Conservation (phyloP, 805 yeast genomes). For the Metschnikowia santaceciliae region DNA sequence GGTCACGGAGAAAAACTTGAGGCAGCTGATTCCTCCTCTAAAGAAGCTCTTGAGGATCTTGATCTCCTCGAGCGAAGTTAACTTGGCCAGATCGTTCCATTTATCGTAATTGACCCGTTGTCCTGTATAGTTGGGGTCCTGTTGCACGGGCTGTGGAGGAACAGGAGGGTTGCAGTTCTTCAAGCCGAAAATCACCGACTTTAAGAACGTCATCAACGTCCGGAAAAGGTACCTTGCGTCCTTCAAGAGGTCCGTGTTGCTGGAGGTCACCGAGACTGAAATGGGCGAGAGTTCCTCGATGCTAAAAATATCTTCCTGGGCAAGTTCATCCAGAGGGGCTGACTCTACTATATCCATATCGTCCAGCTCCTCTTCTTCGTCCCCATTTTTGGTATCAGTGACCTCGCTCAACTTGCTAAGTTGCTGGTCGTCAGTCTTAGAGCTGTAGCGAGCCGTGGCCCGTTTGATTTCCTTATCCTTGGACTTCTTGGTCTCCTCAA, state of each 20-base stretch:
- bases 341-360: slow-evolving; percentile 16
- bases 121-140: slow-evolving; percentile 43
- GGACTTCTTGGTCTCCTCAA: slow-evolving; percentile 40
- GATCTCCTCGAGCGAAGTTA: slow-evolving; percentile 81
- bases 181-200: slow-evolving; percentile 84
- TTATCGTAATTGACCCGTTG: slow-evolving; percentile 40
- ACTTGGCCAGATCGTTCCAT: slow-evolving; percentile 86
- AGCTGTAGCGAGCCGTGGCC: slow-evolving; percentile 37
- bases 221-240: slow-evolving; percentile 87
- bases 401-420: not conserved
- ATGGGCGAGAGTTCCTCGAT: slow-evolving; percentile 52
- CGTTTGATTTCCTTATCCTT: slow-evolving; percentile 41
- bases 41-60: slow-evolving; percentile 70
- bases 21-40: slow-evolving; percentile 78
- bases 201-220: slow-evolving; percentile 83
- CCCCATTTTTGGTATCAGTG: not conserved
- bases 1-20: slow-evolving; percentile 64
- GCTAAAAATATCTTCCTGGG: slow-evolving; percentile 26
- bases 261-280: slow-evolving; percentile 41
- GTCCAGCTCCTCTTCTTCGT: slow-evolving; percentile 6
- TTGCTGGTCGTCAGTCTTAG: slow-evolving; percentile 14
- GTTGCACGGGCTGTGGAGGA: slow-evolving; percentile 39
- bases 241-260: slow-evolving; percentile 64
- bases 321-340: slow-evolving; percentile 8
- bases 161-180: slow-evolving; percentile 83